Evolutionary conservation across 2,329 filamentous ascomycete species (phyloP).

Genomic region (Aureobasidium namibiae): DNA sequence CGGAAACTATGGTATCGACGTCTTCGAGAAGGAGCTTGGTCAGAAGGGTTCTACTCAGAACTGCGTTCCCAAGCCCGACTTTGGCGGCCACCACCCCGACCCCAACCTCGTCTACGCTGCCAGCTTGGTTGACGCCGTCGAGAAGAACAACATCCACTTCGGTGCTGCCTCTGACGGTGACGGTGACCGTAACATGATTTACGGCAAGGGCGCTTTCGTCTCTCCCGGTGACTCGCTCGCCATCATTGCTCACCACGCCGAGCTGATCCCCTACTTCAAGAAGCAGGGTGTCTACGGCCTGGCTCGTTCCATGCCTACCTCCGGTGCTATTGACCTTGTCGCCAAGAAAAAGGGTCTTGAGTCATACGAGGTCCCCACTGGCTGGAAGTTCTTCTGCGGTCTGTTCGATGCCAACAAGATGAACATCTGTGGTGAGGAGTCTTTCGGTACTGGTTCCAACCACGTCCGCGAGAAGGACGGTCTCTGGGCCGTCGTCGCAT

Average conservation of each 20-base stretch:
- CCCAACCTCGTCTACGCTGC: constrained; percentile 97
- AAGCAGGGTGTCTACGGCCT: constrained; percentile 93
- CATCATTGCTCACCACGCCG: constrained; percentile 94
- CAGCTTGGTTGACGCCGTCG: constrained; percentile 86
- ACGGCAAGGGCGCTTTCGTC: constrained; percentile 91
- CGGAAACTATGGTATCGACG: constrained; percentile 86
- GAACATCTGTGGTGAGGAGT: constrained; percentile 97
- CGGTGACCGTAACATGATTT: constrained; percentile 99
- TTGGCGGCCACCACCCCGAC: constrained; percentile 94
- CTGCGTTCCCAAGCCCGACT: constrained; percentile 86
- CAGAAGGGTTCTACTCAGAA: constrained; percentile 79
- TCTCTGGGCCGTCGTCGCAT: constrained; percentile 92
- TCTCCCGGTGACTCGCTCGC: constrained; percentile 89
- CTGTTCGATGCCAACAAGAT: constrained; percentile 91
- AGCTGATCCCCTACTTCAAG: constrained; percentile 97
- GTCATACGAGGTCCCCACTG: constrained; percentile 94
- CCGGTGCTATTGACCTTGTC: constrained; percentile 88
- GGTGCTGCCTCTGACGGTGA: constrained; percentile 95
- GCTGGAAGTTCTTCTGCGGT: constrained; percentile 99
- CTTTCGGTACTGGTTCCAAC: constrained; percentile 95
- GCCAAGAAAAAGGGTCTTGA: constrained; percentile 87
- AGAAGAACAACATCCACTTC: constrained; percentile 86
- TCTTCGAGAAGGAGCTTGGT: constrained; percentile 90
- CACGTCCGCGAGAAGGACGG: constrained; percentile 99
- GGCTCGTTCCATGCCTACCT: constrained; percentile 95